phyloP scores from a whole-genome alignment of 352 stramenopile species.

The Globisporangium emineosum region DNA sequence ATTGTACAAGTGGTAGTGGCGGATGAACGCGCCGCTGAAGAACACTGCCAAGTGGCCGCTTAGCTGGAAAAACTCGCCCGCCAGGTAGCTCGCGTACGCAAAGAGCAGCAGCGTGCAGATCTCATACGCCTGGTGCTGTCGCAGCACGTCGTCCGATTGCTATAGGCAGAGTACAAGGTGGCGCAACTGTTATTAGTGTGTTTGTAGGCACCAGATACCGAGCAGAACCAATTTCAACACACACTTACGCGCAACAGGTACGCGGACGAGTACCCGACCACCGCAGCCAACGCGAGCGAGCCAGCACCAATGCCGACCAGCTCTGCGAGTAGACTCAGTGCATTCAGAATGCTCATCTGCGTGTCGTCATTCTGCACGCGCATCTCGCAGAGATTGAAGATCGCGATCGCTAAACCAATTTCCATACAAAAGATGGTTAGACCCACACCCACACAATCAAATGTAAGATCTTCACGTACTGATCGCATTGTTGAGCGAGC shows the following conservation, averaged over 20 bases:
- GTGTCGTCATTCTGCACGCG: conserved; percentile 52
- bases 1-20: conserved; percentile 49
- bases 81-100: conserved; percentile 38
- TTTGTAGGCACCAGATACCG: too few relatives aligned
- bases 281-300: conserved; percentile 41
- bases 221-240: conserved; percentile 29
- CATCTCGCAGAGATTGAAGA: conserved; percentile 68
- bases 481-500: conserved; percentile 89
- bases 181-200: too few relatives aligned
- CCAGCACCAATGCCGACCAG: conserved; percentile 50
- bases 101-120: conserved; percentile 60
- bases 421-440: neutral
- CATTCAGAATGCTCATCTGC: conserved; percentile 35
- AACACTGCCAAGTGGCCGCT: conserved; percentile 86
- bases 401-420: conserved; percentile 49
- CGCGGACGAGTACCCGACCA: conserved; percentile 43
- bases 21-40: conserved; percentile 65
- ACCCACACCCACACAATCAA: neutral
- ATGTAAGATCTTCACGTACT: conserved; percentile 11
- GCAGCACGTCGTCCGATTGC: conserved; percentile 42
- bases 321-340: conserved; percentile 33
- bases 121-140: conserved; percentile 62
- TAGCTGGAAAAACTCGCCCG: conserved; percentile 29
- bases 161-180: neutral
- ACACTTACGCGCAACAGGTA: conserved; percentile 37